Base-by-base conservation (phyloP, 768 basidiomycete genomes). In the Symmetrospora coprosmae region DNA sequence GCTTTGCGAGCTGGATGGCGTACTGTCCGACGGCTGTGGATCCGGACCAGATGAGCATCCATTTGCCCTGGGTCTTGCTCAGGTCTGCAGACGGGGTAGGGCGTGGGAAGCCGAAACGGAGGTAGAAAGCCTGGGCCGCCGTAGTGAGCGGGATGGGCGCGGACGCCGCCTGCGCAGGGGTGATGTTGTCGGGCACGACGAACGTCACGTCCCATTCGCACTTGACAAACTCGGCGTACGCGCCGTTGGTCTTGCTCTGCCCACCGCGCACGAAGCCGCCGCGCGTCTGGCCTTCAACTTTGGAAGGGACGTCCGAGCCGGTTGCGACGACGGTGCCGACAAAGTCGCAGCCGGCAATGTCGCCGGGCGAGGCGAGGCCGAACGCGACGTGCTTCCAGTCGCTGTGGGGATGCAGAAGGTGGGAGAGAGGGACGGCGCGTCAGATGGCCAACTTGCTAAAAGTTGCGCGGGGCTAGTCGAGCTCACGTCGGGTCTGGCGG, bases 1-100 rank as follows among this genome's bases (percentile, higher is more conserved):
- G 67, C 34, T 74, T 73, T 1, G 75, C 74, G 16, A 78, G 72
- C 63, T 76, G 74, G 17, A 79, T 70, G 0, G 75, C 74, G 38
- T 66, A 50, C 40, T 55, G 51, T 11, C 61, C 61, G 2, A 53
- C 51, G n/a, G 61, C 37, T 14, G 61, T 60, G 9, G 61, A 51
- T 21, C 61, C 61, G 21, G 61, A 53, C 61, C 61, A 62, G 31
- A 62, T 38, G 4, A 62, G 58, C 2, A 62, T 27, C 60, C 60
- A 61, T 30, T 61, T 41, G 49, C 60, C 60, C 16, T 48, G 35
- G 51, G 21, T 30, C 14, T 38, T 53, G 19, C 47, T 27, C n/a
- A 23, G 48, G n/a, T 50, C 34, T 39, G 33, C 25, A 4, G 35
- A 48, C 4, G 60, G 60, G 11, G 50, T 51, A 5, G 50, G 50